Evolutionary conservation across 768 basidiomycete species (phyloP).

Genomic region (Naematelia aurantialba): DNA sequence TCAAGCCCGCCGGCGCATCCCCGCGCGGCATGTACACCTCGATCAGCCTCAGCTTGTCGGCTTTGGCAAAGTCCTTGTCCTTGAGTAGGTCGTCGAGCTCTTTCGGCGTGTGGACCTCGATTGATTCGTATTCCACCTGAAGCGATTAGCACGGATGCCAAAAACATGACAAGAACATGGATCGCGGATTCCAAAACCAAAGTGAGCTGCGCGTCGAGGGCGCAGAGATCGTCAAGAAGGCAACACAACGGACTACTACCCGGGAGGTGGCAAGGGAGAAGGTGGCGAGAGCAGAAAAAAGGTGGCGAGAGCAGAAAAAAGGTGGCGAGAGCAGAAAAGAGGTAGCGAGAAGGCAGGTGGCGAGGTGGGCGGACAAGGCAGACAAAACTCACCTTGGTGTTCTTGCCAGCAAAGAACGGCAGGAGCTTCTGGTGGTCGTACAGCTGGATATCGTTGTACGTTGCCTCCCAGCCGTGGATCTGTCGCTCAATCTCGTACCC

Average conservation of each 20-base stretch:
- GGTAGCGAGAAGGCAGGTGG: too few relatives aligned
- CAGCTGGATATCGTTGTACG: conserved; percentile 80
- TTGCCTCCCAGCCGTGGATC: conserved; percentile 50
- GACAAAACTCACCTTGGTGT: conserved; percentile 24
- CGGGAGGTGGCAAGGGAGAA: too few relatives aligned
- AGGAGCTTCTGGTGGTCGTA: conserved; percentile 58
- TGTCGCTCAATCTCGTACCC: conserved; percentile 84
- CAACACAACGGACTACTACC: too few relatives aligned
- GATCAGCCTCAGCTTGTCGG: conserved; percentile 56
- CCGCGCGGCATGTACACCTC: conserved; percentile 50
- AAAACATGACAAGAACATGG: too few relatives aligned
- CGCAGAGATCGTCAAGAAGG: too few relatives aligned
- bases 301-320: too few relatives aligned
- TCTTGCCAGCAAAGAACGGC: conserved; percentile 49
- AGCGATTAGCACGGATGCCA: conserved; percentile 1
- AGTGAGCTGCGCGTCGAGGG: too few relatives aligned
- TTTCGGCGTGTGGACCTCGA: conserved; percentile 63
- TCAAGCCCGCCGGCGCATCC: conserved; percentile 46
- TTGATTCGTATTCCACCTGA: conserved; percentile 54
- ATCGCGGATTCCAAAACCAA: too few relatives aligned
- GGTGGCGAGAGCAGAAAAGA: too few relatives aligned
- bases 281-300: too few relatives aligned
- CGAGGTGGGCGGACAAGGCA: conserved; percentile 71
- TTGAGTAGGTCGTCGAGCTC: conserved; percentile 69
- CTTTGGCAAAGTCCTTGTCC: conserved; percentile 60